Conservation (phyloP, 805 yeast species). For the Wickerhamomyces ciferrii region DNA sequence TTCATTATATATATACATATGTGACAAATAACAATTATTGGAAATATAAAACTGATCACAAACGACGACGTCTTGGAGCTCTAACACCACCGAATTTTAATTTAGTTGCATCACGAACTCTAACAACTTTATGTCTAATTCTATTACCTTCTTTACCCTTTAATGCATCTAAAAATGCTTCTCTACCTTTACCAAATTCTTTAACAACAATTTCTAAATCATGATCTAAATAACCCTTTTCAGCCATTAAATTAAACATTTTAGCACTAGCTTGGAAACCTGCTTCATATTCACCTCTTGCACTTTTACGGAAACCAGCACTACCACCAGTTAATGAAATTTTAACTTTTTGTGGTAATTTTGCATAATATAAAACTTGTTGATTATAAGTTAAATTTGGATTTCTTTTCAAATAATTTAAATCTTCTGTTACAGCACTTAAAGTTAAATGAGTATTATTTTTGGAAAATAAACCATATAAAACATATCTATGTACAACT, state of each 20-base stretch:
- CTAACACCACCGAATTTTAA: conserved; percentile 92
- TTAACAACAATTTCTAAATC: conserved; percentile 73
- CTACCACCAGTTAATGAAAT: conserved; percentile 74
- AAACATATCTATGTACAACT: conserved; percentile 53
- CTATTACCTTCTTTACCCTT: conserved; percentile 82
- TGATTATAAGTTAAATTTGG: conserved; percentile 55
- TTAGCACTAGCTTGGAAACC: conserved; percentile 77
- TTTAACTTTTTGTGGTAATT: conserved; percentile 72
- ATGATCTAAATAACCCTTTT: conserved; percentile 48
- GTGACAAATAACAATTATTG: background rate
- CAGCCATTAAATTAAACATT: conserved; percentile 68
- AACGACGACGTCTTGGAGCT: conserved; percentile 76
- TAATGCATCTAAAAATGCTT: conserved; percentile 78
- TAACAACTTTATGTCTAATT: conserved; percentile 59
- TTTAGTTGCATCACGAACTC: conserved; percentile 74
- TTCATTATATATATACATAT: background rate
- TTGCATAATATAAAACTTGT: conserved; percentile 69
- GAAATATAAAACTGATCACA: conserved; percentile 28
- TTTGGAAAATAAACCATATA: conserved; percentile 72
- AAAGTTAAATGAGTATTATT: conserved; percentile 82
- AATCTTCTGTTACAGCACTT: conserved; percentile 64
- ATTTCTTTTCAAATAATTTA: conserved; percentile 51
- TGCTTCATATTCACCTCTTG: conserved; percentile 91
- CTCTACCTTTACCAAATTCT: conserved; percentile 86
- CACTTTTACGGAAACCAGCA: conserved; percentile 84